Percentiles rank a stretch among this genome's conserved stretches.
Conservation (phyloP, 192 early-diverging fungal species). For the Coemansia sp. region DNA sequence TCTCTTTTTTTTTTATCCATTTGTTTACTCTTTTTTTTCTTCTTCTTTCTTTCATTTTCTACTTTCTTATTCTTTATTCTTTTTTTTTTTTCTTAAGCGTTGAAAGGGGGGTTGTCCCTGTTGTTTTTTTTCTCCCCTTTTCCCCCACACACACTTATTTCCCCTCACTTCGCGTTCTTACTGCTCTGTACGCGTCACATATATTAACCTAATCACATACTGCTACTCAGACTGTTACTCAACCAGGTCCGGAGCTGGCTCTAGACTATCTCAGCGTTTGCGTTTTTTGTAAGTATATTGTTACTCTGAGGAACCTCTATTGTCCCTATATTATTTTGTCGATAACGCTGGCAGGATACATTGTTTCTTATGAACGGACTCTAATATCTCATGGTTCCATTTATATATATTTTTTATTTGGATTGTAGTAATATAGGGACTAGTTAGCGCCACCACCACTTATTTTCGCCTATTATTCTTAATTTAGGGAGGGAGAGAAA, state of each 20-base stretch:
- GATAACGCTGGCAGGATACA: background rate
- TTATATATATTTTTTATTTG: background rate
- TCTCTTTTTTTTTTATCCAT: background rate
- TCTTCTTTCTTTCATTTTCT: background rate
- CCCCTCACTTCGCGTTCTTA: background rate
- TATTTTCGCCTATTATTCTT: background rate
- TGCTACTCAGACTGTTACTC: background rate
- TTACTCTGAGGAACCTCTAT: background rate
- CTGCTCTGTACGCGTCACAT: background rate
- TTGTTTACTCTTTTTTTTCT: background rate
- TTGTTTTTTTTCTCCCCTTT: background rate
- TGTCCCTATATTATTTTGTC: background rate
- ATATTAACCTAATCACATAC: background rate
- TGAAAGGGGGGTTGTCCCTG: background rate
- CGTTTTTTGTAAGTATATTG: constrained; percentile 1
- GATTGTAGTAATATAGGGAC: constrained; percentile 14
- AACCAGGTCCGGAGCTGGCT: constrained; percentile 1
- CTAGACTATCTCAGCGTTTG: background rate
- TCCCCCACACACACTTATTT: background rate
- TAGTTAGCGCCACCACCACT: background rate
- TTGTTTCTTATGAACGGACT: background rate
- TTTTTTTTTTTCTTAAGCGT: background rate
- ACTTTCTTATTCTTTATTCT: background rate
- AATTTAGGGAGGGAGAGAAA: background rate
- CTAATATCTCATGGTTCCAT: constrained; percentile 4